A percentile compares a stretch with the other conserved stretches of the same genome.
phyloP scores from a whole-genome alignment of 2,329 filamentous ascomycete species.

The Hymenoscyphus fructigenus region DNA sequence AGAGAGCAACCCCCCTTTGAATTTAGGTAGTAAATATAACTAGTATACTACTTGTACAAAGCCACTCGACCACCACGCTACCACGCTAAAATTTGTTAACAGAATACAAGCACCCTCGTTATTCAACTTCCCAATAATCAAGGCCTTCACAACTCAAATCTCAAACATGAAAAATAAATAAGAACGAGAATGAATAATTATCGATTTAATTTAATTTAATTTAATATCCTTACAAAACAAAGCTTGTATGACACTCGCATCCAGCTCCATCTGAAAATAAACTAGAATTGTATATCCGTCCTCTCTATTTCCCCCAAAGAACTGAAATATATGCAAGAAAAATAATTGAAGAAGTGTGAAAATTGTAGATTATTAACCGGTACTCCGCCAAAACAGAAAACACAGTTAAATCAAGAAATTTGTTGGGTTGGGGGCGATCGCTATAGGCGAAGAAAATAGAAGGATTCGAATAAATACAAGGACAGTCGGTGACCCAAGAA shows the following conservation, averaged over 20 bases:
- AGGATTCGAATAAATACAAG: neutral
- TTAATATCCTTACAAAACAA: too few species aligned
- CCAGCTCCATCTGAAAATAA: neutral
- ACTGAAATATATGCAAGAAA: neutral
- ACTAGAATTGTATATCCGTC: neutral
- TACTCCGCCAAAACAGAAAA: neutral
- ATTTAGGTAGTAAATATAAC: too few species aligned
- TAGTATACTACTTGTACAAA: too few species aligned
- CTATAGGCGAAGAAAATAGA: neutral
- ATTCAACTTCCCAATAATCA: too few species aligned
- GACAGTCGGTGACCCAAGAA: neutral
- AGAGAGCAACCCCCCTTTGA: too few species aligned
- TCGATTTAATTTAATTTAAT: too few species aligned
- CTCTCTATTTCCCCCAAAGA: neutral
- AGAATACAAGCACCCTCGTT: too few species aligned
- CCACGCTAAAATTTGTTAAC: too few species aligned
- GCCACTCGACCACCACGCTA: too few species aligned
- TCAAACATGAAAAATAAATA: conserved; percentile 57
- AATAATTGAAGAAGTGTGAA: neutral
- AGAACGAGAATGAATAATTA: conserved; percentile 51
- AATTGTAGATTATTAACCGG: neutral
- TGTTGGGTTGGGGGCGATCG: neutral
- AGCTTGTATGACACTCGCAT: conserved; percentile 19
- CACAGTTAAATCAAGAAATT: too few species aligned
- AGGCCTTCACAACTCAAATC: too few species aligned